phyloP scores from a whole-genome alignment of 2,329 filamentous ascomycete species.

The Colletotrichum spinosum region DNA sequence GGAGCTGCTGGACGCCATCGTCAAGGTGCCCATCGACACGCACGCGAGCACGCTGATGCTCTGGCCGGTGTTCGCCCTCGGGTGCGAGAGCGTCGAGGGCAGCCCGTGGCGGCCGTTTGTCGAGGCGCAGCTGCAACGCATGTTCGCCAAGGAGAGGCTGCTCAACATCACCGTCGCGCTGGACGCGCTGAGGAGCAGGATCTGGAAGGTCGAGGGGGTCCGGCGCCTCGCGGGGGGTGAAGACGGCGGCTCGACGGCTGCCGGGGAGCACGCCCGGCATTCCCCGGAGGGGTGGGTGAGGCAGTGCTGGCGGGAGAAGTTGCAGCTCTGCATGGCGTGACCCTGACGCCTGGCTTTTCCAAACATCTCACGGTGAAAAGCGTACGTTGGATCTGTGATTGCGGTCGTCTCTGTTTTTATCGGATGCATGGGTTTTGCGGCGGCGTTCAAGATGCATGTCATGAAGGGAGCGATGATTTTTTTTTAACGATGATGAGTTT shows the following conservation, averaged over 20 bases:
- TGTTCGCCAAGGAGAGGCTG: conserved; percentile 22
- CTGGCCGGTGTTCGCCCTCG: conserved; percentile 31
- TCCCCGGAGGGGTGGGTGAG: conserved; percentile 11
- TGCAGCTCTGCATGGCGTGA: conserved; percentile 23
- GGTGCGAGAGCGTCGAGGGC: conserved; percentile 18
- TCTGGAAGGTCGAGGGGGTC: conserved; percentile 24
- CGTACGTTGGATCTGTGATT: too few relatives aligned
- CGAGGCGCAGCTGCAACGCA: conserved; percentile 8
- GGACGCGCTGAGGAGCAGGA: conserved; percentile 4
- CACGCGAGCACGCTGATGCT: conserved; percentile 30
- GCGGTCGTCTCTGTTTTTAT: too few relatives aligned
- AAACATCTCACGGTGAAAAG: neutral
- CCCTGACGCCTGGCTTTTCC: neutral
- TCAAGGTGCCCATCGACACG: conserved; percentile 12
- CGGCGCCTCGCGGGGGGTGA: neutral
- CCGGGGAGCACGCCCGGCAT: too few relatives aligned
- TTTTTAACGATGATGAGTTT: too few relatives aligned
- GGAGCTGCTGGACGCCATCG: conserved; percentile 7
- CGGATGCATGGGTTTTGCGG: too few relatives aligned
- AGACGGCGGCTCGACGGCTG: neutral
- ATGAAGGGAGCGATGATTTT: too few relatives aligned
- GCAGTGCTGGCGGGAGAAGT: conserved; percentile 14
- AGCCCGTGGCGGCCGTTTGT: conserved; percentile 2
- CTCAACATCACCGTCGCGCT: conserved; percentile 20
- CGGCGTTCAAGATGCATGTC: too few relatives aligned